phyloP scores from a whole-genome alignment of 1,284 basidiomycete species.

The Malassezia cuniculi region DNA sequence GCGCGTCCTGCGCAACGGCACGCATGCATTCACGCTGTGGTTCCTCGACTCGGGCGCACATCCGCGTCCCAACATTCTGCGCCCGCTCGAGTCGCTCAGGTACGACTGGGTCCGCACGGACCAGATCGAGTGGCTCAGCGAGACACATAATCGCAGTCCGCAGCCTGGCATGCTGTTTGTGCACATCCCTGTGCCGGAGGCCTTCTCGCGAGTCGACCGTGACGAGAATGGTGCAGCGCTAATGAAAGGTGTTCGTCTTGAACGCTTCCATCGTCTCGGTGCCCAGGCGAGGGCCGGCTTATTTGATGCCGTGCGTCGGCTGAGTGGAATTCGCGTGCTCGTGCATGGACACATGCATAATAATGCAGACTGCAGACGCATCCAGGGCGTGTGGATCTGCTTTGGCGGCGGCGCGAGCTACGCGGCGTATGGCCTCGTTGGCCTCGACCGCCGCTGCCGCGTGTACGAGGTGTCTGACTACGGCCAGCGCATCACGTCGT shows the following conservation, averaged over 20 bases:
- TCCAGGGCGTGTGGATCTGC: conserved; percentile 78
- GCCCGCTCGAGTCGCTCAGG: conserved; percentile 19
- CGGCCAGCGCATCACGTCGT: conserved; percentile 76
- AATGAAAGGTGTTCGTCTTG: conserved; percentile 19
- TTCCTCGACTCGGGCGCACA: conserved; percentile 73
- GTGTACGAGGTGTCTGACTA: conserved; percentile 50
- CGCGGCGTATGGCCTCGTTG: conserved; percentile 21
- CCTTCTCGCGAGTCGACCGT: conserved; percentile 17
- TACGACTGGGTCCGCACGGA: conserved; percentile 34
- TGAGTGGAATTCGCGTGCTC: conserved; percentile 18
- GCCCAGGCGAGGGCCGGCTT: conserved; percentile 31
- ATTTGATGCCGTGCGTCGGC: conserved; percentile 22
- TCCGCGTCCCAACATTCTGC: conserved; percentile 17
- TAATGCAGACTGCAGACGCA: conserved; percentile 66
- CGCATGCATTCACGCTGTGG: conserved; percentile 74
- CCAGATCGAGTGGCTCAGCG: conserved; percentile 32
- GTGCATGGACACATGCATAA: conserved; percentile 38
- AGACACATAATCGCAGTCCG: neutral
- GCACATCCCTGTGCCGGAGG: conserved; percentile 43
- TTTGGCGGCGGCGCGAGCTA: conserved; percentile 66
- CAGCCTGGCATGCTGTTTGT: conserved; percentile 32
- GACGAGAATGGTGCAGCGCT: conserved; percentile 11
- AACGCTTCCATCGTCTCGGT: conserved; percentile 18
- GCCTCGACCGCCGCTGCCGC: conserved; percentile 17
- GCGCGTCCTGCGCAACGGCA: conserved; percentile 48